Evolutionary conservation across 495 filamentous ascomycete species (phyloP), one percentile per base, ranked within the genome.

Genomic region (Penicillium canariense): DNA sequence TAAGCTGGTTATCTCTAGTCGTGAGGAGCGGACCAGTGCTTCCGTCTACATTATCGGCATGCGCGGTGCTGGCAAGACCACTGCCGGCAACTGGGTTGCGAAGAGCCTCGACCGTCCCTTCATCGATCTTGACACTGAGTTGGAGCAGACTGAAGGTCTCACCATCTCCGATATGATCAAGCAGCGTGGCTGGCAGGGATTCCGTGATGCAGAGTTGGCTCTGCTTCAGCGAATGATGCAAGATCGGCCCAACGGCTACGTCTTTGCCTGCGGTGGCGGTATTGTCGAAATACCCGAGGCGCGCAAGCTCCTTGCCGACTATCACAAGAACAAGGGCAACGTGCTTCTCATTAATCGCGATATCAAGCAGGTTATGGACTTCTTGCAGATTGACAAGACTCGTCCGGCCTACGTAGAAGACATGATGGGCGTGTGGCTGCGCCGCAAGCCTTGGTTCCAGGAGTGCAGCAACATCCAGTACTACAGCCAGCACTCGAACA

Each of bases 11-110:
- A 61, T 52, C 48, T 64, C 59, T 28, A 61, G 52, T 15, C 59
- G 42, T 27, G 66, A 63, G 31, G 67, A 75, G 25, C 76, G 77
- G 18, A 63, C 60, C 23, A 71, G 44, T 59, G 80, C 65, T 45
- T 94, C 91, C 10, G 85, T 97, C 51, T 88, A 95, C 71, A 88
- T 99, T 62, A 91, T 99, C 58, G 94, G 94, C 17, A 99, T 99
- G 94, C 85, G 94, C 56, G 94, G 95, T 61, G 95, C 91, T 46
- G 94, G 94, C 32, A 99, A 99, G 75, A 95, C 95, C 1, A 99
- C 94, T 3, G 86, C 90, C 18, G 93, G 93, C 18, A 81, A 81
- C 15, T 96, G 90, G 88, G 87, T 91, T 64, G 83, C 84, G 3
- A 79, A 81, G 54, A 77, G 88, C 23, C 77, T 99, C 2, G 81